These are phyloP conservation scores for Micractinium conductrix DNA, from an alignment of 139 green algal species.

Conservation along the genomic window DNA sequence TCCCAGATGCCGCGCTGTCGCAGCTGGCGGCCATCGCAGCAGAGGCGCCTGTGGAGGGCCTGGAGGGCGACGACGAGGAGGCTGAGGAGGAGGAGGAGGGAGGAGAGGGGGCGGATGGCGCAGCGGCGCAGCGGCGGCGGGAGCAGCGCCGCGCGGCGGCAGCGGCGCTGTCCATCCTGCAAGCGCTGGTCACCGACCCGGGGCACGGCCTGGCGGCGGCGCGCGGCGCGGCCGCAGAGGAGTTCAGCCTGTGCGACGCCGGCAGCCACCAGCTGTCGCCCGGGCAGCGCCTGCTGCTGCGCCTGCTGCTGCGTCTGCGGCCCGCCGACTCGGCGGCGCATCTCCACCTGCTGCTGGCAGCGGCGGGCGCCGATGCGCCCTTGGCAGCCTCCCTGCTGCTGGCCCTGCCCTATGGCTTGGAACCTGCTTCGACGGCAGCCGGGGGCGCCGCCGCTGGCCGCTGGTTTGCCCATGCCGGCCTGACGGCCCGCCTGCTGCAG, in stretches of 20 bases:
- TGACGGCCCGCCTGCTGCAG: conserved; percentile 36
- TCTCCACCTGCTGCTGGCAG: conserved; percentile 49
- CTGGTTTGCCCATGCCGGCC: conserved; percentile 52
- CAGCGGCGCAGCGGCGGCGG: neutral
- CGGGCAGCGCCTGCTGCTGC: conserved; percentile 35
- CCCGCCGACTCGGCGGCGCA: conserved; percentile 31
- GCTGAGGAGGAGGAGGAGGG: neutral
- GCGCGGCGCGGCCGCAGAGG: neutral
- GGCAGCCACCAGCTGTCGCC: conserved; percentile 26
- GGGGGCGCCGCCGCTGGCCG: conserved; percentile 1
- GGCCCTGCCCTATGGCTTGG: conserved; percentile 61
- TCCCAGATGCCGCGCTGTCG: conserved; percentile 57
- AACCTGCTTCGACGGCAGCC: conserved; percentile 45
- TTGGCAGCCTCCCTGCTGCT: conserved; percentile 58
- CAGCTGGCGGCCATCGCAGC: conserved; percentile 31
- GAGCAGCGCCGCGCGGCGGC: conserved; percentile 20
- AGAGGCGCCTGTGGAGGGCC: neutral
- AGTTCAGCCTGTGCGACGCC: conserved; percentile 8
- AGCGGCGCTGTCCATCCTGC: conserved; percentile 50
- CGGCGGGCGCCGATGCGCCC: conserved; percentile 33
- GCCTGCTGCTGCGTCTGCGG: conserved; percentile 34
- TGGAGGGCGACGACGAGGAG: neutral
- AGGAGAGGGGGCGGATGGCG: neutral
- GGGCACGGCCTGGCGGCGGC: conserved; percentile 48
- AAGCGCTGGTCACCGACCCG: conserved; percentile 59